Percentiles rank a stretch among this genome's conserved stretches.
These are phyloP conservation scores for Telfairia occidentalis DNA, from an alignment of 331 rosid genomes.

Conservation along the genomic window DNA sequence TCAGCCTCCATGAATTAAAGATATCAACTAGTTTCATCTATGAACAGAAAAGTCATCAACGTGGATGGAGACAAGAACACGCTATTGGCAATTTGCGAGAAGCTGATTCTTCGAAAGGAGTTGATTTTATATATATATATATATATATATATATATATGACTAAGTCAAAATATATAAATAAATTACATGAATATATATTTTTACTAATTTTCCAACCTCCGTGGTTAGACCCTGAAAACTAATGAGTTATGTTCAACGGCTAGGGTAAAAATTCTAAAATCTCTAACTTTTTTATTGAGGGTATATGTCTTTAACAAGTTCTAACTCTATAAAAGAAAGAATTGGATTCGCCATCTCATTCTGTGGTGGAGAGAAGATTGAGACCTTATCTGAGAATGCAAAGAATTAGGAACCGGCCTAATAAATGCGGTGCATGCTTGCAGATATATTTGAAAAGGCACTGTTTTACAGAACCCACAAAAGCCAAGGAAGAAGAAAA, in stretches of 20 bases:
- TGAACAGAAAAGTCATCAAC: not conserved
- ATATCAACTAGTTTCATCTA: not conserved
- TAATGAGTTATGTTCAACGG: no score
- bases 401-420: slow-evolving; percentile 48
- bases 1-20: not conserved
- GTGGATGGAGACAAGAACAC: not conserved
- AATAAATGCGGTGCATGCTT: slow-evolving; percentile 31
- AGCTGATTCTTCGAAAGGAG: not conserved
- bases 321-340: no score
- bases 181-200: no score
- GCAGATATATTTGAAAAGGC: slow-evolving; percentile 7
- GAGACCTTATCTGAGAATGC: not conserved
- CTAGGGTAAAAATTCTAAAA: no score
- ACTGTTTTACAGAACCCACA: not conserved
- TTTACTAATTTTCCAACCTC: no score
- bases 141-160: no score
- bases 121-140: no score
- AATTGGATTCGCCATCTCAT: no score
- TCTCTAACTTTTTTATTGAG: no score
- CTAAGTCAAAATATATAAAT: no score
- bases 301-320: no score
- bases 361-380: not conserved
- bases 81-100: not conserved
- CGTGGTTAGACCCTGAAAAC: no score
- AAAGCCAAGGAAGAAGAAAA: not conserved